These are phyloP conservation scores for Leccinum insolens DNA, from an alignment of 1,284 basidiomycete genomes.

Conservation along the genomic window DNA sequence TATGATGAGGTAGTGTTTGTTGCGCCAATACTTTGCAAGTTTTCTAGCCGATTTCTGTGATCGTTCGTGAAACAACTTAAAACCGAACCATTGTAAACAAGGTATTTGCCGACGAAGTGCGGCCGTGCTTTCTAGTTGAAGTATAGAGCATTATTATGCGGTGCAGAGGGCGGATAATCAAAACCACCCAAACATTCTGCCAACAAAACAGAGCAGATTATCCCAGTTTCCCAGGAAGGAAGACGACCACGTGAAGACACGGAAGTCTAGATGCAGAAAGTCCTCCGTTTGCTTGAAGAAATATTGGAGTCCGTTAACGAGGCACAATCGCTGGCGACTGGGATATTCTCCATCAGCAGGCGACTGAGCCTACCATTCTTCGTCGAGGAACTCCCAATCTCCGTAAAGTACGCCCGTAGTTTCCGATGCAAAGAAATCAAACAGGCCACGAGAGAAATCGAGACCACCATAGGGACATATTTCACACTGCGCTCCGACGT, in stretches of 20 bases:
- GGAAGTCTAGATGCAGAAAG: background rate
- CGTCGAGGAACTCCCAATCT: constrained; percentile 54
- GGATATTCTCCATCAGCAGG: background rate
- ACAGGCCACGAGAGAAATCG: constrained; percentile 81
- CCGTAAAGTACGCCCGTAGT: constrained; percentile 57
- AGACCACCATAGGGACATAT: constrained; percentile 75
- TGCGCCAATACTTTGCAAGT: too few relatives aligned
- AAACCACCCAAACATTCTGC: background rate
- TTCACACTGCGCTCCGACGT: constrained; percentile 52
- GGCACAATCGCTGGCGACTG: background rate
- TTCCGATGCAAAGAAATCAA: constrained; percentile 55
- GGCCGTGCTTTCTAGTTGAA: background rate
- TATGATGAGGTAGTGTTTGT: too few relatives aligned
- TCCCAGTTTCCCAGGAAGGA: background rate
- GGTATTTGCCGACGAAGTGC: too few relatives aligned
- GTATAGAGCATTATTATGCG: background rate
- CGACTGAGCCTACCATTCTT: background rate
- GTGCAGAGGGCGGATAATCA: constrained; percentile 3
- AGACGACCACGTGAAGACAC: constrained; percentile 6
- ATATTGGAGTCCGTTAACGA: background rate
- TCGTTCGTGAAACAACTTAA: too few relatives aligned
- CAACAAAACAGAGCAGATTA: background rate
- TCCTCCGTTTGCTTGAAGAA: background rate
- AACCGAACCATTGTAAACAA: too few relatives aligned
- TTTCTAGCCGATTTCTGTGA: too few relatives aligned